A percentile compares a stretch with the other conserved stretches of the same genome.
Conservation (phyloP, 768 basidiomycete genomes). For the Suillus plorans region DNA sequence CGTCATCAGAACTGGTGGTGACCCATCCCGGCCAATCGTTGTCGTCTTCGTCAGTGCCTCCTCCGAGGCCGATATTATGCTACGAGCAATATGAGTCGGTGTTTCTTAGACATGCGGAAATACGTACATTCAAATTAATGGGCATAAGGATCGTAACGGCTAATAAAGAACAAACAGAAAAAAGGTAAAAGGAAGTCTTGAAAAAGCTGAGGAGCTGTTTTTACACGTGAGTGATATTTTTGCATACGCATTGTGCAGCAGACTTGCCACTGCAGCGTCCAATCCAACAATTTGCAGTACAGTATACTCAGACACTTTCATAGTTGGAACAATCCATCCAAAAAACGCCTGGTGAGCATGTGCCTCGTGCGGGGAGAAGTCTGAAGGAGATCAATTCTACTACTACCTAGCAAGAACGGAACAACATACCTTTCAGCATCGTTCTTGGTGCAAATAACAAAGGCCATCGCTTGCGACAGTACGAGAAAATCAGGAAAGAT, state of each 20-base stretch:
- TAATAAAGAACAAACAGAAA: conserved; percentile 81
- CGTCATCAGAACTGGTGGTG: conserved; percentile 18
- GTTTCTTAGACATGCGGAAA: background rate
- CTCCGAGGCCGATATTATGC: conserved; percentile 75
- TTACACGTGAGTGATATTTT: background rate
- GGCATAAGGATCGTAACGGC: conserved; percentile 90
- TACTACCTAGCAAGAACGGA: background rate
- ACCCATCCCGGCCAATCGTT: conserved; percentile 46
- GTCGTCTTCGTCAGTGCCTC: conserved; percentile 39
- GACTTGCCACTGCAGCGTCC: conserved; percentile 90
- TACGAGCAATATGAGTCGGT: conserved; percentile 25
- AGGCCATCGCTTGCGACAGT: conserved; percentile 85
- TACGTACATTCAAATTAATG: conserved; percentile 83
- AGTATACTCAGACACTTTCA: conserved; percentile 87
- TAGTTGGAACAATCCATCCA: conserved; percentile 95
- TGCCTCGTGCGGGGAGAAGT: conserved; percentile 92
- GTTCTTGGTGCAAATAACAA: conserved; percentile 91
- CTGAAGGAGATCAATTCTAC: conserved; percentile 38
- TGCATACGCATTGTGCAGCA: background rate
- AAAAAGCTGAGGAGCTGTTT: conserved; percentile 89
- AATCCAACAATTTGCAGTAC: conserved; percentile 95
- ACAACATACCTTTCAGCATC: conserved; percentile 80
- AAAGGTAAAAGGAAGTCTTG: conserved; percentile 92
- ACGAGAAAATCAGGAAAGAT: conserved; percentile 87
- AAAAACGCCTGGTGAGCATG: conserved; percentile 87